phyloP scores from a whole-genome alignment of 768 basidiomycete genomes.

The Lentinula sp. region DNA sequence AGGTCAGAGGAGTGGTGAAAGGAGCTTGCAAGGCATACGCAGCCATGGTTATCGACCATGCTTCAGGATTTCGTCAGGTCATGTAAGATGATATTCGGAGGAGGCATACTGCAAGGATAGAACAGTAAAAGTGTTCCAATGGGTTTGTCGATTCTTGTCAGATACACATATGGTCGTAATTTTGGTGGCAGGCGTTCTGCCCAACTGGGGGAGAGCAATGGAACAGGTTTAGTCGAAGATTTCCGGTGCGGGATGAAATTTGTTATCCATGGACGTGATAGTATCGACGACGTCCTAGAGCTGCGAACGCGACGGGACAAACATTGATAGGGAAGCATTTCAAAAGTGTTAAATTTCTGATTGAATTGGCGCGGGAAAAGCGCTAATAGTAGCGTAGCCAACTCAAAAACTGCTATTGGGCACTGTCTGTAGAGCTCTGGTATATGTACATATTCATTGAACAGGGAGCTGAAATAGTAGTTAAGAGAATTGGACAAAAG shows the following conservation, averaged over 20 bases:
- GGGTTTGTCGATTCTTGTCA: conserved; percentile 92
- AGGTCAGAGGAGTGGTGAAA: conserved; percentile 61
- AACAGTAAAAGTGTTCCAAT: conserved; percentile 89
- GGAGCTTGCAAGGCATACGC: conserved; percentile 74
- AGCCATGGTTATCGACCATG: conserved; percentile 98
- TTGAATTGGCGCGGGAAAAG: background rate
- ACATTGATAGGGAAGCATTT: background rate
- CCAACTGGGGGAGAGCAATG: conserved; percentile 30
- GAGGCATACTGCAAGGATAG: conserved; percentile 83
- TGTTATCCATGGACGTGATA: background rate
- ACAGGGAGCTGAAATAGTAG: background rate
- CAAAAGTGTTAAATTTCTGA: background rate
- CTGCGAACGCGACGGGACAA: background rate
- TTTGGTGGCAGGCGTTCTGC: conserved; percentile 55
- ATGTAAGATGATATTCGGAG: background rate
- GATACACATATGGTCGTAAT: conserved; percentile 72
- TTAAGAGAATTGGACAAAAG: background rate
- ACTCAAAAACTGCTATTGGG: background rate
- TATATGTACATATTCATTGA: background rate
- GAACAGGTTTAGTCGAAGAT: background rate
- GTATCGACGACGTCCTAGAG: background rate
- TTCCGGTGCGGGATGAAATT: background rate
- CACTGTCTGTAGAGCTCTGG: background rate
- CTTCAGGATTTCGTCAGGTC: conserved; percentile 30
- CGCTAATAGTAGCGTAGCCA: background rate